Evolutionary conservation across 2,329 filamentous ascomycete genomes (phyloP).

Genomic region (Pseudogymnoascus sp.): DNA sequence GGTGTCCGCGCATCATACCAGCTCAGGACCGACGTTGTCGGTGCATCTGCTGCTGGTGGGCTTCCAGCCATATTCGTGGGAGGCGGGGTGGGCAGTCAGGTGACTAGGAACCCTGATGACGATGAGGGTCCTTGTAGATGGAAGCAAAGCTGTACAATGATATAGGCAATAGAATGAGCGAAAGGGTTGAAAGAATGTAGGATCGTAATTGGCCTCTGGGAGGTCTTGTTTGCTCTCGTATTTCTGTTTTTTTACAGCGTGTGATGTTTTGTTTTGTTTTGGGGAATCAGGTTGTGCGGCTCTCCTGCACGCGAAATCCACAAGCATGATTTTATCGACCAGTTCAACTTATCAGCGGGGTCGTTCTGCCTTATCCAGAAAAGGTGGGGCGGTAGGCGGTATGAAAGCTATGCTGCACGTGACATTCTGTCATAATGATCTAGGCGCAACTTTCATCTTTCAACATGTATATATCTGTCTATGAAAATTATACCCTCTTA

Average conservation of each 20-base stretch:
- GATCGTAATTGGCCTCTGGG: neutral
- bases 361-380: conserved; percentile 6
- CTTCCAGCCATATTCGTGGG: conserved; percentile 8
- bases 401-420: conserved; percentile 1
- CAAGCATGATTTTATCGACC: conserved; percentile 3
- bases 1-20: conserved; percentile 38
- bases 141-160: neutral
- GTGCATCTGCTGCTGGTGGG: neutral
- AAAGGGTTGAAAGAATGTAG: neutral
- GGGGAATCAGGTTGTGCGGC: conserved; percentile 6
- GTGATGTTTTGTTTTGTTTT: conserved; percentile 10
- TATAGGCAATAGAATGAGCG: neutral
- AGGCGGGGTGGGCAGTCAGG: conserved; percentile 5
- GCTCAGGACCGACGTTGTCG: conserved; percentile 16
- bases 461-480: neutral
- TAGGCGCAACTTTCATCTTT: neutral
- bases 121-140: conserved; percentile 7
- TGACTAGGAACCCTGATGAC: conserved; percentile 4
- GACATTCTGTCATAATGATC: neutral
- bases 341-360: conserved; percentile 5
- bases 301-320: conserved; percentile 8
- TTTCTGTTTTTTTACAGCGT: neutral
- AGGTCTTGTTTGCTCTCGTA: conserved; percentile 3
- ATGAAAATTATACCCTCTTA: neutral
- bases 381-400: neutral